These are phyloP conservation scores for Lichtheimia hyalospora DNA, from an alignment of 371 early-diverging fungal genomes.

Conservation along the genomic window DNA sequence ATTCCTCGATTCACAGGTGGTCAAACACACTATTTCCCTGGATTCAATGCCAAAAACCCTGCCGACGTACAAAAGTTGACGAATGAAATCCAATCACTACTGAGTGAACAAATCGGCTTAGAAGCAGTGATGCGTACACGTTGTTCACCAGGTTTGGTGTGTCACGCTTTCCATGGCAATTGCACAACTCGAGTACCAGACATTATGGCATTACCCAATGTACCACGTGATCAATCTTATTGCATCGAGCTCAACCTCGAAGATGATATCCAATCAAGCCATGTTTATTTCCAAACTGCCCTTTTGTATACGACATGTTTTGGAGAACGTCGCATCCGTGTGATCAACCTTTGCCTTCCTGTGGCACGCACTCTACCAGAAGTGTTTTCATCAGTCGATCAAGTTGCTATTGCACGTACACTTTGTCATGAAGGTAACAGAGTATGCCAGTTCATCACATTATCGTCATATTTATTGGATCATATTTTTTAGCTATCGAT, in stretches of 20 bases:
- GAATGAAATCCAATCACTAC: slow-evolving; percentile 67
- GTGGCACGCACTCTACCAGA: slow-evolving; percentile 75
- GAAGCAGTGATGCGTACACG: slow-evolving; percentile 91
- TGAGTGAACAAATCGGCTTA: slow-evolving; percentile 71
- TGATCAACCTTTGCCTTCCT: slow-evolving; percentile 91
- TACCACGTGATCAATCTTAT: slow-evolving; percentile 83
- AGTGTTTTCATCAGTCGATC: slow-evolving; percentile 69
- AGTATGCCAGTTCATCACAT: neutral
- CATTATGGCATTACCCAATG: slow-evolving; percentile 84
- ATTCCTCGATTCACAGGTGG: slow-evolving; percentile 91
- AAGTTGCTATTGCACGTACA: slow-evolving; percentile 63
- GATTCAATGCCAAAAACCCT: slow-evolving; percentile 67
- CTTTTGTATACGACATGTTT: slow-evolving; percentile 86
- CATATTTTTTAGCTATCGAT: slow-evolving; percentile 52
- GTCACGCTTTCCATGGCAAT: slow-evolving; percentile 81
- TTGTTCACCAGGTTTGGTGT: slow-evolving; percentile 76
- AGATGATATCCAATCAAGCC: slow-evolving; percentile 64
- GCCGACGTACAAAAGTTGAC: slow-evolving; percentile 70
- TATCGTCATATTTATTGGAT: neutral
- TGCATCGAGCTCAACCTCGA: slow-evolving; percentile 78
- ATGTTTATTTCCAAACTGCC: slow-evolving; percentile 94
- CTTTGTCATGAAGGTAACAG: slow-evolving; percentile 66
- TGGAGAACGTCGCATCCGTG: slow-evolving; percentile 94
- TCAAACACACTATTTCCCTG: slow-evolving; percentile 80
- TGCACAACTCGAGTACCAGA: slow-evolving; percentile 85